These are phyloP conservation scores for Pythium apleroticum DNA, from an alignment of 352 stramenopile species.

Conservation along the genomic window DNA sequence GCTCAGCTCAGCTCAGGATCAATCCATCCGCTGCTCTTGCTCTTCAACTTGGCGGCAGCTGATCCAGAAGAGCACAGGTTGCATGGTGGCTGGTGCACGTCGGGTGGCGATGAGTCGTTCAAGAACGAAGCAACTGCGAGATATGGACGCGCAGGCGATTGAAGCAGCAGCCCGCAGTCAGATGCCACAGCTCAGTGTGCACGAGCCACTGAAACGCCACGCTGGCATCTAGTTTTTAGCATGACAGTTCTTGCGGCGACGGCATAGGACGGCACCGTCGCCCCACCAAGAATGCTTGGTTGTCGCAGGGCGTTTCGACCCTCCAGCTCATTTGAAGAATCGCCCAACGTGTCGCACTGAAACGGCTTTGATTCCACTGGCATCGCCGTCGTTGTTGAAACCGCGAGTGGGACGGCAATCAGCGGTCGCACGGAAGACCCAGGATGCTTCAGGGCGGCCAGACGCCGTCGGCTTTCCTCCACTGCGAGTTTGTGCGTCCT, in stretches of 20 bases:
- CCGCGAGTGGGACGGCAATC: not conserved
- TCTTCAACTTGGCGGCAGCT: not conserved
- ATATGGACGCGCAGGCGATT: not conserved
- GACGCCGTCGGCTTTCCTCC: not conserved
- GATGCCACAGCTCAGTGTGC: not conserved
- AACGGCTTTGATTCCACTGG: not conserved
- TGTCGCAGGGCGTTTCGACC: not conserved
- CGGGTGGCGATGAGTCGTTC: not conserved
- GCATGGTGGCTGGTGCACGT: no score
- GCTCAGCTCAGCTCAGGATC: not conserved
- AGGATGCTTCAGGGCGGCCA: not conserved
- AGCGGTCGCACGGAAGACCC: not conserved
- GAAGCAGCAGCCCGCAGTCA: not conserved
- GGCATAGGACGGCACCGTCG: not conserved
- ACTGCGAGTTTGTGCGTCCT: not conserved
- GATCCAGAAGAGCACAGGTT: no score
- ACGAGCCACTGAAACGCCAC: not conserved
- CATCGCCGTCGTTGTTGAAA: not conserved
- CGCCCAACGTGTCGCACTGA: not conserved
- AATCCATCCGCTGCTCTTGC: not conserved
- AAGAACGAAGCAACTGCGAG: not conserved
- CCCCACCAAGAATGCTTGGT: not conserved
- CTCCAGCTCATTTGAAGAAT: not conserved
- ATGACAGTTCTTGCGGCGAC: not conserved
- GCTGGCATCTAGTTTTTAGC: not conserved